These are phyloP conservation scores for Flagelloscypha sp. DNA, from an alignment of 768 basidiomycete species.

Conservation along the genomic window DNA sequence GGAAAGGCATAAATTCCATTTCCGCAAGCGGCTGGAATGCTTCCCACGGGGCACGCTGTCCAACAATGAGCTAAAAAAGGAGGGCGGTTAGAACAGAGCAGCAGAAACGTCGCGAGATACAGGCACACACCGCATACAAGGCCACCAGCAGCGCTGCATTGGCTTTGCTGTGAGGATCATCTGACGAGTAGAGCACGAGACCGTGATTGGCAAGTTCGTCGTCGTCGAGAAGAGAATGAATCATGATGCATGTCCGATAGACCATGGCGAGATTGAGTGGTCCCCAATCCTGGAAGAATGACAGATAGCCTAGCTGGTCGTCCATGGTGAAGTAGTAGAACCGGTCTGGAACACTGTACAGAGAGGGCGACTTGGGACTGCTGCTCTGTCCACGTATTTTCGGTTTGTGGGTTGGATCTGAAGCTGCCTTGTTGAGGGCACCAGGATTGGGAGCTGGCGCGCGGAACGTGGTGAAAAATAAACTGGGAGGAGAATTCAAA, in stretches of 20 bases:
- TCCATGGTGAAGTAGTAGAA: conserved; percentile 93
- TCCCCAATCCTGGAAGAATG: conserved; percentile 94
- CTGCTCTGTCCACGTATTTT: conserved; percentile 52
- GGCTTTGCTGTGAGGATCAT: conserved; percentile 80
- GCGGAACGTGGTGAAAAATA: conserved; percentile 87
- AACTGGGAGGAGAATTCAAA: too few relatives aligned
- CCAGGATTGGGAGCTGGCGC: conserved; percentile 63
- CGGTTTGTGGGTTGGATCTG: conserved; percentile 47
- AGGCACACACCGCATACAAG: conserved; percentile 72
- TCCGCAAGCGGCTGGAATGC: conserved; percentile 92
- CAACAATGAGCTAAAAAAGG: conserved; percentile 75
- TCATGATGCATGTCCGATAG: conserved; percentile 85
- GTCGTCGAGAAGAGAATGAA: conserved; percentile 87
- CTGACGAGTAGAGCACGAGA: conserved; percentile 81
- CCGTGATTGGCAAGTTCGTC: conserved; percentile 62
- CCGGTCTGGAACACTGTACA: conserved; percentile 65
- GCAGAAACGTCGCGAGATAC: conserved; percentile 3
- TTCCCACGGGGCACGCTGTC: conserved; percentile 84
- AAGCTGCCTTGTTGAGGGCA: conserved; percentile 50
- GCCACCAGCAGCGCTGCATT: conserved; percentile 94
- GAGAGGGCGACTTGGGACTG: conserved; percentile 53
- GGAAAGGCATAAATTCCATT: conserved; percentile 89
- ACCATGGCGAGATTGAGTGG: conserved; percentile 90
- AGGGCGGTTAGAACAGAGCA: conserved; percentile 13
- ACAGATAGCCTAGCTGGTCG: conserved; percentile 84